Evolutionary conservation across 371 early-diverging fungal genomes (phyloP).

Genomic region (Dichotomocladium elegans): DNA sequence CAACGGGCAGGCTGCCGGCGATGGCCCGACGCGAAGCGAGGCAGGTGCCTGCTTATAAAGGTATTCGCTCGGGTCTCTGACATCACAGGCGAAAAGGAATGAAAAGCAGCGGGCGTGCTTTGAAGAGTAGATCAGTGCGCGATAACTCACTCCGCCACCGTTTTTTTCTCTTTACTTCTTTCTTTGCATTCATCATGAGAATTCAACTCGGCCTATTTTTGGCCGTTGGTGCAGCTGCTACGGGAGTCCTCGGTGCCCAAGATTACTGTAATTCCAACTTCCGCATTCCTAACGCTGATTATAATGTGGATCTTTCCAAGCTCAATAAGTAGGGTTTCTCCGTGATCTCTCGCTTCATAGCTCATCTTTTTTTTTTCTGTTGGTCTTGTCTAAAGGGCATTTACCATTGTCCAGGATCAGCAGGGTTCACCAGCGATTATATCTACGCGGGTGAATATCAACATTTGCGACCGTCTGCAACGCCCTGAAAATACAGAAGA

Average conservation of each 20-base stretch:
- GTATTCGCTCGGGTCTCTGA: too few species aligned
- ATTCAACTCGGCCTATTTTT: constrained; percentile 5
- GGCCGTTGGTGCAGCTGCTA: constrained; percentile 1
- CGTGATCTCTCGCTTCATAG: neutral
- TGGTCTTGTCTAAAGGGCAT: constrained; percentile 7
- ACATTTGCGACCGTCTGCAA: constrained; percentile 13
- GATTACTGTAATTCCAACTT: constrained; percentile 8
- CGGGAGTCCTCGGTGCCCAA: constrained; percentile 4
- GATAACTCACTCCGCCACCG: neutral
- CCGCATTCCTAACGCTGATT: neutral
- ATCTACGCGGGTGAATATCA: constrained; percentile 4
- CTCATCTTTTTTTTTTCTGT: neutral
- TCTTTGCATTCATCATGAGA: neutral
- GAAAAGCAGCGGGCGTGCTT: too few species aligned
- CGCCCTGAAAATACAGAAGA: constrained; percentile 5
- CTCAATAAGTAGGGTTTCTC: constrained; percentile 11
- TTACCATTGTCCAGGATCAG: constrained; percentile 2
- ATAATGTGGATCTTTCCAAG: constrained; percentile 16
- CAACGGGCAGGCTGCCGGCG: too few species aligned
- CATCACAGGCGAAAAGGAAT: too few species aligned
- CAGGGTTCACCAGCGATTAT: neutral
- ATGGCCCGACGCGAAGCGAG: too few species aligned
- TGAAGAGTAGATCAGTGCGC: too few species aligned
- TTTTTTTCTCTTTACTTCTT: neutral
- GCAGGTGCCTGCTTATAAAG: too few species aligned